Base-by-base conservation (phyloP, 352 stramenopile species). In the Albugo laibachii region DNA sequence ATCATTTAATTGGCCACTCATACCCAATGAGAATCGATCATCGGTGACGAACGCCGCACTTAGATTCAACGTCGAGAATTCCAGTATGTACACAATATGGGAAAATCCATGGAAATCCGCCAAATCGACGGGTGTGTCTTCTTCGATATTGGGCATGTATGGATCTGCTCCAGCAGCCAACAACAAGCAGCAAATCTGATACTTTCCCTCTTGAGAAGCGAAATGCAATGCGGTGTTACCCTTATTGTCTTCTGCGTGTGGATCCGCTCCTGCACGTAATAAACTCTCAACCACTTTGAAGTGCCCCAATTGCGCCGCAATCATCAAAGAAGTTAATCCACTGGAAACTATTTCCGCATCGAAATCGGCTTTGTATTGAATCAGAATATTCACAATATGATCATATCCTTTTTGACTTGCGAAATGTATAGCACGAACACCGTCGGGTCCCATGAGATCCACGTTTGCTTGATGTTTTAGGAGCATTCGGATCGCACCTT, bases 191-290 rank as follows among this genome's bases (percentile, higher is more conserved):
- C 71, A 83, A 11, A 70, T 62, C 37, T 74, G 69, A 56, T 86
- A 83, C 57, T 86, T 77, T 13, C 74, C 78, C 36, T 74, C 66
- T 19, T 62, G 63, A 52, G 70, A 83, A 6, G 72, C 65, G 45
- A 86, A 82, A 47, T 91, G 78, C 47, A 91, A 58, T 37, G 74
- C 70, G 15, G 74, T 87, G 62, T 91, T 86, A 40, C 78, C 78
- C 11, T 83, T 71, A 16, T 57, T 56, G 54, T 91, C 73, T 49
- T 91, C 78, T 1, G 63, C 65, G 54, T 86, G 66, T 15, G 73
- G 69, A 49, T 91, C 78, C 6, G 78, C 78, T 13, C 72, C 72
- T 11, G 57, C 61, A 49, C 86, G 72, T 42, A 91, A 54, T 40
- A 91, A 57, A 47, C 72, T 49, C 56, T 87, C 74, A 12, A 83